phyloP scores from a whole-genome alignment of 192 early-diverging fungal species.

The Coemansia sp. region DNA sequence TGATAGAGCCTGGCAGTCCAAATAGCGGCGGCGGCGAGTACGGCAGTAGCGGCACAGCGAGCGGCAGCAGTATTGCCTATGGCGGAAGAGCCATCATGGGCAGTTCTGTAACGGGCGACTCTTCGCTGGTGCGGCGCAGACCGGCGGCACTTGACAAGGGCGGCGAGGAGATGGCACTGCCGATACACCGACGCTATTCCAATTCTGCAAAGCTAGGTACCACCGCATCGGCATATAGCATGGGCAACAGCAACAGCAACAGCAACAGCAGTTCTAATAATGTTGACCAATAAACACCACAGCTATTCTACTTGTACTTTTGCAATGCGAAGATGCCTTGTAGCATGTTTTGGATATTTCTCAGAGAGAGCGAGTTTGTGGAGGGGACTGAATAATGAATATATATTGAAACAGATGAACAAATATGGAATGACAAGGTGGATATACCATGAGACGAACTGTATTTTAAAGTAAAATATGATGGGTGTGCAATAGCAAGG shows the following conservation, averaged over 20 bases:
- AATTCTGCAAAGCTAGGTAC: conserved; percentile 1
- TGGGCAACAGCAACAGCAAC: conserved; percentile 10
- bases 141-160: conserved; percentile 28
- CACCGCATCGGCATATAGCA: not conserved
- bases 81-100: conserved; percentile 3
- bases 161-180: conserved; percentile 29
- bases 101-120: conserved; percentile 17
- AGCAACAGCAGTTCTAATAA: not conserved
- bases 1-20: not conserved
- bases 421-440: not conserved
- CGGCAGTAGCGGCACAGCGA: conserved; percentile 5
- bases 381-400: not conserved
- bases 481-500: not conserved
- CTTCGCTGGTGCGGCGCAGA: conserved; percentile 34
- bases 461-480: conserved; percentile 7
- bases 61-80: conserved; percentile 22
- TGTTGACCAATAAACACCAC: too few relatives aligned
- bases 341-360: not conserved
- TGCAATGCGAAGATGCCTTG: not conserved
- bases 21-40: not conserved
- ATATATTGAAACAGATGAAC: conserved; percentile 2
- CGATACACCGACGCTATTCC: conserved; percentile 29
- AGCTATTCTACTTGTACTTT: too few relatives aligned
- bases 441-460: not conserved
- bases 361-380: not conserved